Conservation (phyloP, 129 eudicot genomes). For the Lonicera japonica region DNA sequence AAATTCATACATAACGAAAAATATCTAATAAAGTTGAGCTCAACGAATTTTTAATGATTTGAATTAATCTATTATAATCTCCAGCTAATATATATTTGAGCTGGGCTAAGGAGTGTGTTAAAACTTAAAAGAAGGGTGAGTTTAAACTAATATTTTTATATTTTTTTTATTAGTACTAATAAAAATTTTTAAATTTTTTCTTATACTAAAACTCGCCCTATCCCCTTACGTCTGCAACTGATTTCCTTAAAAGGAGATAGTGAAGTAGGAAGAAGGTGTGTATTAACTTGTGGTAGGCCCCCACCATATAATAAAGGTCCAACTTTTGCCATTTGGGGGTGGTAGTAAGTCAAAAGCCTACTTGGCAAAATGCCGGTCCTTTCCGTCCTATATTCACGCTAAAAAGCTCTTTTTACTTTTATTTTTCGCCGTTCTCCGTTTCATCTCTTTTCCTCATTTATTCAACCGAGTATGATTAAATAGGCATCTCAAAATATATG, state of each 20-base stretch:
- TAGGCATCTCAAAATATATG: not conserved
- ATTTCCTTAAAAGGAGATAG: not conserved
- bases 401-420: not conserved
- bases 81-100: too few relatives aligned
- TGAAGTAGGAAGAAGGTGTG: not conserved
- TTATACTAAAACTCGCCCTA: too few relatives aligned
- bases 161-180: too few relatives aligned
- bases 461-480: not conserved
- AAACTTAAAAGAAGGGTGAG: too few relatives aligned
- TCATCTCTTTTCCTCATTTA: not conserved
- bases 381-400: not conserved
- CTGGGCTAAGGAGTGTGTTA: too few relatives aligned
- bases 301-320: not conserved
- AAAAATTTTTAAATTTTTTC: too few relatives aligned
- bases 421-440: not conserved
- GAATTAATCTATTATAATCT: too few relatives aligned
- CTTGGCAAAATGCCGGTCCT: not conserved
- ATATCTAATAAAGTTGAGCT: too few relatives aligned
- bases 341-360: not conserved
- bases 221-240: too few relatives aligned
- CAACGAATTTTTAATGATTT: too few relatives aligned
- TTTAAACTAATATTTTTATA: too few relatives aligned
- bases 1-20: too few relatives aligned
- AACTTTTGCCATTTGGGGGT: not conserved
- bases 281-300: not conserved